Evolutionary conservation across 768 basidiomycete species (phyloP), one percentile per base, ranked within the genome.

Genomic region (Chalciporus chontae): DNA sequence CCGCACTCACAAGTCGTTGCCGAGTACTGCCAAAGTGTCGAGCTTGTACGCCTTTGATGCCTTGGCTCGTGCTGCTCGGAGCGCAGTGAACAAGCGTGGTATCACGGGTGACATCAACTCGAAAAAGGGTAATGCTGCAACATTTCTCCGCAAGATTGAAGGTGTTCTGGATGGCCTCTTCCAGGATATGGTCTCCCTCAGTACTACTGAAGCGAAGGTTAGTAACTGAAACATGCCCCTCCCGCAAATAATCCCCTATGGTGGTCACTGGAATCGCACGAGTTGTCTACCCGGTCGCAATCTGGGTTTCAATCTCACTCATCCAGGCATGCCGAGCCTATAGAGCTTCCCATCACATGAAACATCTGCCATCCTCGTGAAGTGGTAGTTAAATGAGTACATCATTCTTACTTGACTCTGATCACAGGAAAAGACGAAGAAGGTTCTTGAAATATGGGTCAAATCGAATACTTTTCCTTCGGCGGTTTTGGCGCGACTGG

Each of bases 371-470:
- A 43, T 53, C 37, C 49, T 43, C 44, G 7, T 31, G 21, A 60
- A 65, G 63, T 61, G 65, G 62, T 69, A 71, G 75, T 80, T 52
- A 70, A 81, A 76, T 54, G 58, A 50, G 55, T 55, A 59, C 57
- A 54, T 54, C 48, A 48, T 65, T 65, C 60, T 69, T 67, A 68
- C 63, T 56, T 62, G 63, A 63, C 60, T 71, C 53, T 55, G 53
- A 65, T 51, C 66, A 70, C 77, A 97, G 94, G 95, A 96, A 76
- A 99, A 99, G 74, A 80, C 90, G 40, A 87, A 87, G 77, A 98
- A 98, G 71, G 84, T 99, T 63, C 82, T 95, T 70, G 96, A 97
- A 73, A 97, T 99, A 63, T 99, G 95, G 95, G 79, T 78, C 62
- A 95, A 94, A 70, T 81, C 84, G 51, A 81, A 77, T 70, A 95